Base-by-base conservation (phyloP, 169 alveolate species). In the Eimeria falciformis region DNA sequence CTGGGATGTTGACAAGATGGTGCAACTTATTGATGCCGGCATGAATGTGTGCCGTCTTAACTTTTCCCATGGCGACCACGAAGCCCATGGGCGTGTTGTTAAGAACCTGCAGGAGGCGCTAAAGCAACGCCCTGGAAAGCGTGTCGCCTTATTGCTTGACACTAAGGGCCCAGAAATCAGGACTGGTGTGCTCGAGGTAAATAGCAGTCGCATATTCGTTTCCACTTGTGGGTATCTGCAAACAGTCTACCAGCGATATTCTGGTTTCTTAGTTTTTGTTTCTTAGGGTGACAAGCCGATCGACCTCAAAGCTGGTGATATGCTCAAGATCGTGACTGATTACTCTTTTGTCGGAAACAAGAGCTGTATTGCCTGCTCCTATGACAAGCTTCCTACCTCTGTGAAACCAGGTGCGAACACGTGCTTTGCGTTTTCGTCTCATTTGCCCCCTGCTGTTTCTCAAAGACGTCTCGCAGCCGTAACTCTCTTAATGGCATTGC, bases 131-230 rank as follows among this genome's bases (percentile, higher is more conserved):
- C 99, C 99, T 1, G 97, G 97, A 23, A 96, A 97, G 87, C 95
- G 97, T 5, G 95, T 97, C 29, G 99, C 99, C 17, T 94, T 98
- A 88, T 94, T 99, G 95, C 96, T 99, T 75, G 99, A 99, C 94
- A 99, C 99, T n/a, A 99, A 98, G 95, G 99, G 99, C 0, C 99
- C 99, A 1, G 99, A 99, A 95, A 98, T 98, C 93, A 94, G 99
- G 83, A 98, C 99, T 7, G 99, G 99, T 62, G 85, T 96, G 92
- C 95, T 98, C 66, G 96, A 97, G 94, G 99, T 97, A 50, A 17
- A 47, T 45, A 23, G 11, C 65, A n/a, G 18, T 25, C 3, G n/a
- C 9, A 53, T 17, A 12, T 9, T 9, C 62, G 62, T 53, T 9
- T 53, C n/a, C 62, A 53, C 17, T 17, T 53, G 17, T 17, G n/a